Percentiles rank a stretch among this genome's conserved stretches.
phyloP scores from a whole-genome alignment of 208 protist species.

The Trypanosoma melophagium region DNA sequence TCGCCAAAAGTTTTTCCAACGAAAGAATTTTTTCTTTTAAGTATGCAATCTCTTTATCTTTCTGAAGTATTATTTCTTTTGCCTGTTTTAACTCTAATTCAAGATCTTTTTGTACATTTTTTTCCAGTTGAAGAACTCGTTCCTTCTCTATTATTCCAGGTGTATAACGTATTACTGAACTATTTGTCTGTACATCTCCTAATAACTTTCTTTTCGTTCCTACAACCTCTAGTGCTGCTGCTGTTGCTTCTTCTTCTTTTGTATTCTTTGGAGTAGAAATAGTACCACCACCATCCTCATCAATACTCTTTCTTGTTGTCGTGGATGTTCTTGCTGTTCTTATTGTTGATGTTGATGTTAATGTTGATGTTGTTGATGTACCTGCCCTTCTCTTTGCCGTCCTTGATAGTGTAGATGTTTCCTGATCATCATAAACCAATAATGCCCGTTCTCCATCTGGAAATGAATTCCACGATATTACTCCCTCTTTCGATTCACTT shows the following conservation, averaged over 20 bases:
- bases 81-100: conserved; percentile 34
- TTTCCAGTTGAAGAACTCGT: conserved; percentile 7
- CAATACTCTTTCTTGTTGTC: background rate
- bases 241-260: background rate
- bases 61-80: conserved; percentile 36
- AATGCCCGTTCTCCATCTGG: conserved; percentile 9
- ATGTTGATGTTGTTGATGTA: background rate
- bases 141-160: background rate
- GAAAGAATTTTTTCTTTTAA: conserved; percentile 64
- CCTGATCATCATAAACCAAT: conserved; percentile 5
- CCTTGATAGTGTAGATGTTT: background rate
- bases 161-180: background rate
- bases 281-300: background rate
- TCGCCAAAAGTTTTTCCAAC: conserved; percentile 60
- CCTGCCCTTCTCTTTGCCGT: background rate
- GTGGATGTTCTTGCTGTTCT: background rate
- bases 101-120: conserved; percentile 33
- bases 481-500: background rate
- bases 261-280: background rate
- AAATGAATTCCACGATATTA: conserved; percentile 14
- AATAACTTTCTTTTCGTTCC: too few species aligned
- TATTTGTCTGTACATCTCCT: too few species aligned
- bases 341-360: background rate
- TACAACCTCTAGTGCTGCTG: too few species aligned
- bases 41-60: conserved; percentile 56